phyloP scores from a whole-genome alignment of 768 basidiomycete genomes.

The Suillus ampliporus region DNA sequence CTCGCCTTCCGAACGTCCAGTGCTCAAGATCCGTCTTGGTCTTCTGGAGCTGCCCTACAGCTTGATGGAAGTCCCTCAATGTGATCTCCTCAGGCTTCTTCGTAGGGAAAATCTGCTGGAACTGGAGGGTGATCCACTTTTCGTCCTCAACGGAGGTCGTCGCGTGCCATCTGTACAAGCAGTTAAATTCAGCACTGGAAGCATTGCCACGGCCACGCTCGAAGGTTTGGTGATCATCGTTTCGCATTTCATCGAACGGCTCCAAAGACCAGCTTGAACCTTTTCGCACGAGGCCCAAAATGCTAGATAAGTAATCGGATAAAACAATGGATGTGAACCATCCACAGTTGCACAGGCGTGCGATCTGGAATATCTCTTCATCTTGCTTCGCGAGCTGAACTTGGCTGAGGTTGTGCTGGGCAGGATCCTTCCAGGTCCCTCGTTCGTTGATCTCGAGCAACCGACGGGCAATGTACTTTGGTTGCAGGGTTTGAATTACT shows the following conservation, averaged over 20 bases:
- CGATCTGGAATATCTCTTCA: constrained; percentile 85
- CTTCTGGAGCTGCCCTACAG: constrained; percentile 44
- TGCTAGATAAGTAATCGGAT: constrained; percentile 82
- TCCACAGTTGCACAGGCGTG: constrained; percentile 76
- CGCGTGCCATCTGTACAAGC: constrained; percentile 85
- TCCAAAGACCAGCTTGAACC: constrained; percentile 80
- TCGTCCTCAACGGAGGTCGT: constrained; percentile 77
- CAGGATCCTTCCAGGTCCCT: constrained; percentile 63
- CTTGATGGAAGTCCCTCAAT: constrained; percentile 54
- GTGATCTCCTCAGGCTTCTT: constrained; percentile 56
- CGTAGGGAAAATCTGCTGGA: constrained; percentile 57
- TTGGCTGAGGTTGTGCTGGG: constrained; percentile 40
- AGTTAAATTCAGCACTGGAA: constrained; percentile 90
- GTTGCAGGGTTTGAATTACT: background rate
- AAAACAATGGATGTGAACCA: constrained; percentile 85
- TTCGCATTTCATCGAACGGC: constrained; percentile 77
- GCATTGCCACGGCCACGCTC: constrained; percentile 84
- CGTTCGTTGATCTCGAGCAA: constrained; percentile 84
- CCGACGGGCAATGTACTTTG: constrained; percentile 78
- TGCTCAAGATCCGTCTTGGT: constrained; percentile 53
- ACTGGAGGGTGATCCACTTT: constrained; percentile 63
- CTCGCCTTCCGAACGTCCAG: constrained; percentile 74
- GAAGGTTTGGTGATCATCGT: constrained; percentile 64
- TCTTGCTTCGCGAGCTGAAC: constrained; percentile 57
- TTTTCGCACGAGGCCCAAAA: constrained; percentile 77